Percentiles rank a stretch among this genome's conserved stretches.
phyloP scores from a whole-genome alignment of 306 rosid species.

The Nissolia schottii region DNA sequence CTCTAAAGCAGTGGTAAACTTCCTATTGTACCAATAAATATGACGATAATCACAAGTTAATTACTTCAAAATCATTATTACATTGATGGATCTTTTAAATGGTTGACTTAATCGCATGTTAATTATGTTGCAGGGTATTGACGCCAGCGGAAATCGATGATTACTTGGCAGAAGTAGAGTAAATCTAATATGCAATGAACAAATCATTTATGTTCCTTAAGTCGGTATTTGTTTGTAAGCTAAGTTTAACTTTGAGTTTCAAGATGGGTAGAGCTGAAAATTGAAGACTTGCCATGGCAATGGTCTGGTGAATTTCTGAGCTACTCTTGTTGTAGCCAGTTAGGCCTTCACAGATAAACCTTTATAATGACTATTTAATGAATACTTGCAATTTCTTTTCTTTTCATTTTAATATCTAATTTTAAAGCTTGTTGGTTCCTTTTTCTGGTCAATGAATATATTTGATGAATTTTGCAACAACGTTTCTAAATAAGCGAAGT shows the following conservation, averaged over 20 bases:
- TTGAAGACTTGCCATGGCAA: conserved; percentile 16
- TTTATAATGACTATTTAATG: neutral
- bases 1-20: no score
- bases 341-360: conserved; percentile 11
- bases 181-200: conserved; percentile 30
- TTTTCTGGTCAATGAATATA: no score
- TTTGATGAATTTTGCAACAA: no score
- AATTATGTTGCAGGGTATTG: conserved; percentile 67
- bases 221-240: conserved; percentile 23
- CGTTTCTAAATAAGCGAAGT: no score
- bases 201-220: conserved; percentile 10
- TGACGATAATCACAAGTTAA: no score
- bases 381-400: neutral
- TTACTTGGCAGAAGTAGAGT: conserved; percentile 94
- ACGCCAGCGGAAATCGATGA: conserved; percentile 95
- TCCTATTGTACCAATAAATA: no score
- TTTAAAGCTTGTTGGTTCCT: neutral
- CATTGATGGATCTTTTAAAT: neutral
- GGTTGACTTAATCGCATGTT: neutral
- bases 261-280: conserved; percentile 8
- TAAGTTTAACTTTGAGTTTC: conserved; percentile 18
- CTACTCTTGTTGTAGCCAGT: conserved; percentile 18
- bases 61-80: neutral
- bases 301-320: conserved; percentile 21
- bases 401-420: neutral